Conservation (phyloP, 306 rosid genomes). For the Cicer cuneatum region DNA sequence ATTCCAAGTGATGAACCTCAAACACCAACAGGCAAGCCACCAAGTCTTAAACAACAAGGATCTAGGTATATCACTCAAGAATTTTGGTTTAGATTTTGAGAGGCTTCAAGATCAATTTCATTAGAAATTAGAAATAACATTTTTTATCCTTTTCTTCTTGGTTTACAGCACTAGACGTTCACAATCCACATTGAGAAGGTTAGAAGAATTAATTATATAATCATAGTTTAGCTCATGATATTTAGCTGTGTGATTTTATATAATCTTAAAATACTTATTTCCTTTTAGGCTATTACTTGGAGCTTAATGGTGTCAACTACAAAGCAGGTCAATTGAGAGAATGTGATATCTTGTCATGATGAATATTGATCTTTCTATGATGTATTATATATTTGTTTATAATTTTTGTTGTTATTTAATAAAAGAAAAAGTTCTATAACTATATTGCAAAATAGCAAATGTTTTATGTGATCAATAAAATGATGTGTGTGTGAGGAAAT, state of each 20-base stretch:
- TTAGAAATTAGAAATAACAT: slow-evolving; percentile 25
- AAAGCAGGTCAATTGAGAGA: slow-evolving; percentile 22
- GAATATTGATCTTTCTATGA: slow-evolving; percentile 35
- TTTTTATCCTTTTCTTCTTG: slow-evolving; percentile 10
- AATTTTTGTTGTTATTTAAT: slow-evolving; percentile 10
- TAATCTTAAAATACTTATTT: slow-evolving; percentile 13
- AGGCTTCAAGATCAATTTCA: not conserved
- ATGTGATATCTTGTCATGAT: slow-evolving; percentile 2
- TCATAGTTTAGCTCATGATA: slow-evolving; percentile 19
- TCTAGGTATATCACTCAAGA: slow-evolving; percentile 54
- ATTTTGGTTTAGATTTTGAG: not conserved
- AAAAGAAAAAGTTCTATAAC: slow-evolving; percentile 35
- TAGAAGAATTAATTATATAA: slow-evolving; percentile 18
- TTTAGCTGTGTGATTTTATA: slow-evolving; percentile 2
- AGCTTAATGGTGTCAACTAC: slow-evolving; percentile 41
- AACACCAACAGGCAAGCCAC: slow-evolving; percentile 49
- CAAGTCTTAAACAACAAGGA: slow-evolving; percentile 46
- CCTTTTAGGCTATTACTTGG: slow-evolving; percentile 62
- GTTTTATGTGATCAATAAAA: slow-evolving; percentile 44
- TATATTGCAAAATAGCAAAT: slow-evolving; percentile 14
- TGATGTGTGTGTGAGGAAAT: slow-evolving; percentile 20
- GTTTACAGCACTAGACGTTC: slow-evolving; percentile 68
- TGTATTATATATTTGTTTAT: slow-evolving; percentile 23
- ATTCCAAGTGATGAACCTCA: slow-evolving; percentile 61
- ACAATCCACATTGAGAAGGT: slow-evolving; percentile 70